phyloP scores from a whole-genome alignment of 2,329 filamentous ascomycete genomes.

The Apiospora marii region DNA sequence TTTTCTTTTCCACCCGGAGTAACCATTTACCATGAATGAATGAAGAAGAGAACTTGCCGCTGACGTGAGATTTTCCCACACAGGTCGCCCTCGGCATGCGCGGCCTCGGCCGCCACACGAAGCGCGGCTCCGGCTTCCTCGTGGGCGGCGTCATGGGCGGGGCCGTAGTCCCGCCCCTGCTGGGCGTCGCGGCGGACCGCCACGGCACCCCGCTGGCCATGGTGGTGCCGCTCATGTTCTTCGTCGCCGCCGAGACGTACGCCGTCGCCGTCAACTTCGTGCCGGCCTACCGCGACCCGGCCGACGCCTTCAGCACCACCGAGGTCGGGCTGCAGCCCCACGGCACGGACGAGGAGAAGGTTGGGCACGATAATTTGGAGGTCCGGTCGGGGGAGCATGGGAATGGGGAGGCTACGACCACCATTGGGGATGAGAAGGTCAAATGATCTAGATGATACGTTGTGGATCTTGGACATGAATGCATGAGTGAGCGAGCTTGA shows the following conservation, averaged over 20 bases:
- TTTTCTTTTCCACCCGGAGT: no score
- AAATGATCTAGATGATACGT: not conserved
- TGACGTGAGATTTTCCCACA: not conserved
- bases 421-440: not conserved
- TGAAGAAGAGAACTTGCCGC: not conserved
- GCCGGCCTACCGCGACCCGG: constrained; percentile 67
- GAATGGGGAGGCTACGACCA: not conserved
- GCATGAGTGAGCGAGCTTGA: not conserved
- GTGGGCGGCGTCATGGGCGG: constrained; percentile 77
- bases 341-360: constrained; percentile 35
- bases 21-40: no score
- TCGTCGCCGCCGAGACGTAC: constrained; percentile 64
- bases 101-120: constrained; percentile 78
- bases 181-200: constrained; percentile 71
- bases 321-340: constrained; percentile 48
- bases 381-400: not conserved
- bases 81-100: constrained; percentile 74
- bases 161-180: constrained; percentile 75
- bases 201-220: constrained; percentile 68
- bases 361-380: constrained; percentile 12
- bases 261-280: constrained; percentile 71
- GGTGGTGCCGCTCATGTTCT: constrained; percentile 70
- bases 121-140: constrained; percentile 77
- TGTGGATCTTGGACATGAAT: not conserved
- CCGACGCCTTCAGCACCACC: constrained; percentile 63